These are phyloP conservation scores for Colletotrichum tropicicola DNA, from an alignment of 2,329 filamentous ascomycete species.

Conservation along the genomic window DNA sequence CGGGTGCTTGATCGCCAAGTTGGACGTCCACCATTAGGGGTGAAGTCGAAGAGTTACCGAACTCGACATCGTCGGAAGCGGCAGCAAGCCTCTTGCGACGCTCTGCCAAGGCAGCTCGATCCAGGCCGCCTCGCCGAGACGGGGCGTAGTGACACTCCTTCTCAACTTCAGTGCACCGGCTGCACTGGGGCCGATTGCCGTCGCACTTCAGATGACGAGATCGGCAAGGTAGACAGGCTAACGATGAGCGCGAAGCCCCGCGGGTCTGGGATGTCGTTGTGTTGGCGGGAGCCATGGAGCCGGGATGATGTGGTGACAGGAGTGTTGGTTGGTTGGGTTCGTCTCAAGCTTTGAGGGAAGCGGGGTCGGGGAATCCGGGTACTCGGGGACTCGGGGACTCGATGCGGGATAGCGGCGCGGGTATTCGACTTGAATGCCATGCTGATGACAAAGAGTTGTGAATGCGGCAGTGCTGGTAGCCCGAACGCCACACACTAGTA, in stretches of 20 bases:
- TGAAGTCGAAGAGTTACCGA: background rate
- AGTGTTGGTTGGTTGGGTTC: background rate
- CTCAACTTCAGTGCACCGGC: constrained; percentile 51
- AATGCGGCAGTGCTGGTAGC: too few relatives aligned
- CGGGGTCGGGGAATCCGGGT: constrained; percentile 28
- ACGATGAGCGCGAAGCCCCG: constrained; percentile 36
- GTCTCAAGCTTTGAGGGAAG: background rate
- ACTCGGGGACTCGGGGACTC: constrained; percentile 15
- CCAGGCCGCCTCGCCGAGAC: constrained; percentile 56
- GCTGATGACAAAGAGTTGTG: background rate
- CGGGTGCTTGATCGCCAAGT: too few relatives aligned
- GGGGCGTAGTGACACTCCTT: constrained; percentile 60
- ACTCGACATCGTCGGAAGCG: background rate
- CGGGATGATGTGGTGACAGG: background rate
- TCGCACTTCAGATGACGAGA: constrained; percentile 63
- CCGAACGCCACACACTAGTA: background rate
- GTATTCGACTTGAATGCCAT: background rate
- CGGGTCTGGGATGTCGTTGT: background rate
- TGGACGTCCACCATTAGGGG: background rate
- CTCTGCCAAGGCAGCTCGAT: constrained; percentile 37
- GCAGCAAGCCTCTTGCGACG: constrained; percentile 38
- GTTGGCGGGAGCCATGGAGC: background rate
- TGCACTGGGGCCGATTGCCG: constrained; percentile 55
- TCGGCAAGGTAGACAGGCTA: constrained; percentile 61
- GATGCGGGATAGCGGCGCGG: background rate